Evolutionary conservation across 2,329 filamentous ascomycete genomes (phyloP), one percentile per base, ranked within the genome.

Genomic region (Dactylellina drechsleri): DNA sequence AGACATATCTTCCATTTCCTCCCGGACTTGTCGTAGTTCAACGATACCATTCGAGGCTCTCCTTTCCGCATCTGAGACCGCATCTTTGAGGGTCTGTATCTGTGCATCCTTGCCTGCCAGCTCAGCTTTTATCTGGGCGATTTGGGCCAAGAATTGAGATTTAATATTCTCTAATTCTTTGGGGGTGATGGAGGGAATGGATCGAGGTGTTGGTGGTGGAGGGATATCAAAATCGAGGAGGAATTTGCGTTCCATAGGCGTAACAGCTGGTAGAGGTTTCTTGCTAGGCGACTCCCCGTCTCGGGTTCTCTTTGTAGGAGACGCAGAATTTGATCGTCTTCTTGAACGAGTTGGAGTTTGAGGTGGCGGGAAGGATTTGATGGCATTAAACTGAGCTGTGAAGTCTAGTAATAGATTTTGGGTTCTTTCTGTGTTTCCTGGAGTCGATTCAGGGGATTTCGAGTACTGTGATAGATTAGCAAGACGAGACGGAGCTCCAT

Each of bases 31-130:
- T 56, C 93, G 89, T 49, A 97, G 84, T 78, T 90, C 78, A 13
- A 75, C 74, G 76, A 62, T 47, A 26, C 76, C 49, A 87, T 83
- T 97, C 92, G 82, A 92, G 86, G 60, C 90, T 91, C 83, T 31
- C 93, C 94, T 18, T 84, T 99, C 95, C 0, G 95, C 94, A 82
- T 98, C 93, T 4, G 88, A 88, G 31, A 98, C 89, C 0, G 95
- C 92, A 50, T 91, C 89, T 81, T 97, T 97, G 71, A 98, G 86
- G 40, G 91, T 94, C 59, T 89, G 86, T 41, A 95, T 92, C 81
- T 98, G 93, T 4, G 94, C 94, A 81, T 98, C 94, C 80, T 95
- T 96, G 57, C 95, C 95, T 79, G 90, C 93, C 8, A 99, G 85
- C 8, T 92, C 94, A 2, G 95, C 95, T 80, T 92, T 95, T 16